A percentile compares a stretch with the other conserved stretches of the same genome.
Evolutionary conservation across 2,329 filamentous ascomycete species (phyloP).

Genomic region (Colletotrichum chlorophyti): DNA sequence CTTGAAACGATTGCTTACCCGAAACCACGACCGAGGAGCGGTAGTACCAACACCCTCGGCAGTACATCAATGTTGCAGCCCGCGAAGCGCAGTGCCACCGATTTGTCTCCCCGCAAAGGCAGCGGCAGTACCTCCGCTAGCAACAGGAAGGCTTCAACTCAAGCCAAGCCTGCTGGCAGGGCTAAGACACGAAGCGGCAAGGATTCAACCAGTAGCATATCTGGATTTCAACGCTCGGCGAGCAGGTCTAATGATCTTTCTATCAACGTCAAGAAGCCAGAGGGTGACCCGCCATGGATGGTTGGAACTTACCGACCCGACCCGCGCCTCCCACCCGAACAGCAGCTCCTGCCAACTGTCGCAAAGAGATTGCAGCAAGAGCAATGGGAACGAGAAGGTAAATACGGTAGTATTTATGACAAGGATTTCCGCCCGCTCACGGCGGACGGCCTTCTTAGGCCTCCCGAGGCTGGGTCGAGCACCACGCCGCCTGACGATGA

Average conservation of each 20-base stretch:
- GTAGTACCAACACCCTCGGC: conserved; percentile 64
- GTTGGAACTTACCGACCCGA: conserved; percentile 95
- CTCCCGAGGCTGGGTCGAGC: conserved; percentile 44
- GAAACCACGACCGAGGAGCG: conserved; percentile 74
- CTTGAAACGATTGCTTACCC: conserved; percentile 65
- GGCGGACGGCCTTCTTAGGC: conserved; percentile 61
- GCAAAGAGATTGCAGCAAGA: conserved; percentile 91
- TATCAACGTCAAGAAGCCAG: conserved; percentile 69
- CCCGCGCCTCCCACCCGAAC: conserved; percentile 89
- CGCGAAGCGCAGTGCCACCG: conserved; percentile 51
- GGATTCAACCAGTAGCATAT: conserved; percentile 51
- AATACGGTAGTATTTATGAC: conserved; percentile 85
- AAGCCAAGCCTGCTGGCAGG: conserved; percentile 54
- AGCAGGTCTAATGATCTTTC: conserved; percentile 67
- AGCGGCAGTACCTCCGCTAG: conserved; percentile 31
- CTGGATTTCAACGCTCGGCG: conserved; percentile 63
- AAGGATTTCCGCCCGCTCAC: conserved; percentile 86
- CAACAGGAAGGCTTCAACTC: conserved; percentile 52
- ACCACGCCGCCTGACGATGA: conserved; percentile 35
- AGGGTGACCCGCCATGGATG: conserved; percentile 96
- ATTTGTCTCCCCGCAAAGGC: conserved; percentile 62
- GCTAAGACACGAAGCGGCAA: conserved; percentile 69
- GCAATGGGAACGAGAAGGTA: conserved; percentile 92
- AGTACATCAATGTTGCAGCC: conserved; percentile 36
- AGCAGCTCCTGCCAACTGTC: conserved; percentile 94